These are phyloP conservation scores for Dorcoceras hygrometricum DNA, from an alignment of 257 asterid genomes.

Conservation along the genomic window DNA sequence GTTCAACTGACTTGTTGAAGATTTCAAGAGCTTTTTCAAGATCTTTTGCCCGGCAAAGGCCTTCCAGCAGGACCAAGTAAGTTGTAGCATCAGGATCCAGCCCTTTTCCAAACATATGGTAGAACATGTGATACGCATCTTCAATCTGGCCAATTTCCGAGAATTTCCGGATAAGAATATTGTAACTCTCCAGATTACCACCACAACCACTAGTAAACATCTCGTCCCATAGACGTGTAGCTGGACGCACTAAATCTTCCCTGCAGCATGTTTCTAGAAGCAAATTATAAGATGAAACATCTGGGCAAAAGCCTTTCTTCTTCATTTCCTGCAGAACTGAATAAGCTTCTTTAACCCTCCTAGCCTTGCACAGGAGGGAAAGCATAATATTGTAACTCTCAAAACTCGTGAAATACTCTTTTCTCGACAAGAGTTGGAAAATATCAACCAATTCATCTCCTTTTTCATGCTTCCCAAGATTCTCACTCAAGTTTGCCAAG, in stretches of 20 bases:
- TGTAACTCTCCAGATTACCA: slow-evolving; percentile 60
- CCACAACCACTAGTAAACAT: slow-evolving; percentile 80
- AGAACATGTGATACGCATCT: slow-evolving; percentile 67
- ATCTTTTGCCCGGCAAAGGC: slow-evolving; percentile 54
- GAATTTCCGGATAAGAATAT: slow-evolving; percentile 52
- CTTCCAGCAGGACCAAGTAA: slow-evolving; percentile 53
- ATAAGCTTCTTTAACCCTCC: slow-evolving; percentile 68
- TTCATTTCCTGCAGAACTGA: slow-evolving; percentile 73
- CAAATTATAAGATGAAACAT: slow-evolving; percentile 60
- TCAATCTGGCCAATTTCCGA: slow-evolving; percentile 55
- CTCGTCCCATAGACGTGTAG: slow-evolving; percentile 90
- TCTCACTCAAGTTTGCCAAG: slow-evolving; percentile 55
- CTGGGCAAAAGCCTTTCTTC: slow-evolving; percentile 63
- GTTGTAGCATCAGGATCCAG: slow-evolving; percentile 49
- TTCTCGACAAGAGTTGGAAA: slow-evolving; percentile 45
- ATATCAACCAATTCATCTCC: slow-evolving; percentile 56
- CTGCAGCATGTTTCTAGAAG: slow-evolving; percentile 83
- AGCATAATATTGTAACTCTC: slow-evolving; percentile 68
- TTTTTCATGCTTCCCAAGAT: slow-evolving; percentile 61
- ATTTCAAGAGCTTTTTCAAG: slow-evolving; percentile 49
- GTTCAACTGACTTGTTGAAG: slow-evolving; percentile 47
- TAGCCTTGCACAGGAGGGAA: slow-evolving; percentile 61
- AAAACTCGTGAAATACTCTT: slow-evolving; percentile 46
- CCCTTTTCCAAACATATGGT: slow-evolving; percentile 67
- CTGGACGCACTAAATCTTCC: slow-evolving; percentile 79